Evolutionary conservation across 2,329 filamentous ascomycete species (phyloP).

Genomic region (Colletotrichum lindemuthianum): DNA sequence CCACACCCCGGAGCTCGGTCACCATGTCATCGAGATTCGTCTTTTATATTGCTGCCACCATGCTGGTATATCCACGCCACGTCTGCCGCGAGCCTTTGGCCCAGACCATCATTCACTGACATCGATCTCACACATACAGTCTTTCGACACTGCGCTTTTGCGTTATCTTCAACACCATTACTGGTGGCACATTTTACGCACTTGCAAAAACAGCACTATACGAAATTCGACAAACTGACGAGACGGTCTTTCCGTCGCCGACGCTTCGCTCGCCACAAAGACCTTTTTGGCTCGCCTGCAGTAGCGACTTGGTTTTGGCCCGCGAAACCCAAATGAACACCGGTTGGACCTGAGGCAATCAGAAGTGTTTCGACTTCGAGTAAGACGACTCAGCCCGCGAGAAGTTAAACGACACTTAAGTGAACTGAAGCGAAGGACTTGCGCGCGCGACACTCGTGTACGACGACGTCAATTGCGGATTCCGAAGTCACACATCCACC

Average conservation of each 20-base stretch:
- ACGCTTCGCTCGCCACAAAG: no score
- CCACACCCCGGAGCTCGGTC: constrained; percentile 37
- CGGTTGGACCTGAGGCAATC: not conserved
- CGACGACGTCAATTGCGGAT: not conserved
- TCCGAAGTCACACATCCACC: not conserved
- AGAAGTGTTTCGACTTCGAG: constrained; percentile 31
- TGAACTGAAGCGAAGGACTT: not conserved
- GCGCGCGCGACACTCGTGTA: not conserved
- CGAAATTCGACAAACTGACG: no score
- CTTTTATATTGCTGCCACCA: constrained; percentile 27
- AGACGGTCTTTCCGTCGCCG: not conserved
- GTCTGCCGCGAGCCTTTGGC: constrained; percentile 24
- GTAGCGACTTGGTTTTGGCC: not conserved
- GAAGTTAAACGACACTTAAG: constrained; percentile 19
- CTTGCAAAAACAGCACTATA: no score
- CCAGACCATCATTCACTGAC: constrained; percentile 17
- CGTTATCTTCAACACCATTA: no score
- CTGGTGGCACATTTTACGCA: no score
- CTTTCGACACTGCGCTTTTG: not conserved
- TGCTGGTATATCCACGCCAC: constrained; percentile 36
- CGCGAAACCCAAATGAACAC: constrained; percentile 1
- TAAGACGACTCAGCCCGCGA: constrained; percentile 3
- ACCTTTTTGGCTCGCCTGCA: not conserved
- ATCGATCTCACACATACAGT: constrained; percentile 1
- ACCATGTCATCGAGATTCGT: constrained; percentile 38